These are phyloP conservation scores for Phytophthora crassamura DNA, from an alignment of 352 stramenopile species.

Conservation along the genomic window DNA sequence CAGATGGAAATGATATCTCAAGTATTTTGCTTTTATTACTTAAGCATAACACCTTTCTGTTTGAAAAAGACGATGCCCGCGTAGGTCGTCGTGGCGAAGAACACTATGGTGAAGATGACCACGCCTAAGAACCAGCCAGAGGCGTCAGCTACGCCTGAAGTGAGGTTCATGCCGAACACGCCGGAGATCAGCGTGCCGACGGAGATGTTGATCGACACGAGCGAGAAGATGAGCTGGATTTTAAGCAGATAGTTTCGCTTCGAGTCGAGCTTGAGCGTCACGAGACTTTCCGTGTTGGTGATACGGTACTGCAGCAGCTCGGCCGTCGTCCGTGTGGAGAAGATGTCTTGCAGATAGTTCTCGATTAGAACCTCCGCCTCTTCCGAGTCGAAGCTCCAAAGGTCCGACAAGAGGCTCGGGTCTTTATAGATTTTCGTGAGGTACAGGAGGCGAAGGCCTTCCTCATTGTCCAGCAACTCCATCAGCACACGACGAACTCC, in stretches of 20 bases:
- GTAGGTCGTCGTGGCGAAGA: conserved; percentile 28
- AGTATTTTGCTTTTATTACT: not conserved
- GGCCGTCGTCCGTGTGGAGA: conserved; percentile 60
- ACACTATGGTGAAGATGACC: conserved; percentile 23
- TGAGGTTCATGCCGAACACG: conserved; percentile 33
- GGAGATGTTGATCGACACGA: conserved; percentile 23
- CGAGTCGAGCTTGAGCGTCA: conserved; percentile 66
- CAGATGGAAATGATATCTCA: too few relatives aligned
- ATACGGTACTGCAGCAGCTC: conserved; percentile 63
- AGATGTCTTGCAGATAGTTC: conserved; percentile 68
- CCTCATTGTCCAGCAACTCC: conserved; percentile 55
- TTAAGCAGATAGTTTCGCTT: conserved; percentile 59
- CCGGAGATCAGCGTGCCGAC: conserved; percentile 24
- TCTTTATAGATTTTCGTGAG: conserved; percentile 56
- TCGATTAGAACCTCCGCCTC: conserved; percentile 59
- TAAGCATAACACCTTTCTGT: conserved; percentile 20
- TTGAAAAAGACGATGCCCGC: conserved; percentile 8
- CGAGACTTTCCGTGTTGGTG: conserved; percentile 58
- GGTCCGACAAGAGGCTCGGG: conserved; percentile 36
- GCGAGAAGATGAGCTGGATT: conserved; percentile 22
- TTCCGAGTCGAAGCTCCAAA: conserved; percentile 59
- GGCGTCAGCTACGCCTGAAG: conserved; percentile 17
- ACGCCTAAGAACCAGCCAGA: conserved; percentile 26
- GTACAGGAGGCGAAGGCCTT: conserved; percentile 50
- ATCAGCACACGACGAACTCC: conserved; percentile 50